Evolutionary conservation across 192 early-diverging fungal genomes (phyloP).

Genomic region (Blastocladiella britannica): DNA sequence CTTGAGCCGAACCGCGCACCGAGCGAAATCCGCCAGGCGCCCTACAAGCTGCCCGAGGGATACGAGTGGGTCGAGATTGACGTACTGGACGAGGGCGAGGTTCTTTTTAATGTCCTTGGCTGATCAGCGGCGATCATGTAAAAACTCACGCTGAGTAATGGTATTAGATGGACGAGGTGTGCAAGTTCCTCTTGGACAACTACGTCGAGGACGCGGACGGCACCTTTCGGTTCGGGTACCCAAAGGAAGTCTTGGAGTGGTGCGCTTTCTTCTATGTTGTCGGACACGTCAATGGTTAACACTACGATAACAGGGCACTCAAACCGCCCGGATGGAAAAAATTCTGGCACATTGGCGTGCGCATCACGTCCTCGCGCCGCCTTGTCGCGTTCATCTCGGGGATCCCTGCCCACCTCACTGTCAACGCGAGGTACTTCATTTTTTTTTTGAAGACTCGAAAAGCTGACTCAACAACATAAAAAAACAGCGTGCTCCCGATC

Average conservation of each 20-base stretch:
- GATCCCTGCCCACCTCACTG: conserved; percentile 61
- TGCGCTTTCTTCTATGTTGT: conserved; percentile 6
- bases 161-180: conserved; percentile 51
- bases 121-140: too few species aligned
- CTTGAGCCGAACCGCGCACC: conserved; percentile 54
- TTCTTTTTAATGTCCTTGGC: conserved; percentile 9
- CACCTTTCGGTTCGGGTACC: conserved; percentile 92
- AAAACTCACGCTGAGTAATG: not conserved
- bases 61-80: conserved; percentile 80
- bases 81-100: conserved; percentile 46
- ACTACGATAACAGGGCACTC: conserved; percentile 40
- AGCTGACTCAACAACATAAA: not conserved
- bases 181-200: conserved; percentile 69
- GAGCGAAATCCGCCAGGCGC: conserved; percentile 59
- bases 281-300: not conserved
- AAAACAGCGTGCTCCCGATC: conserved; percentile 28
- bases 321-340: conserved; percentile 78
- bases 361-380: conserved; percentile 51
- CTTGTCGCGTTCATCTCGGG: conserved; percentile 92
- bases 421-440: conserved; percentile 37
- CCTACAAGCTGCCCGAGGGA: conserved; percentile 64
- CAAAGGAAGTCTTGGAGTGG: conserved; percentile 81
- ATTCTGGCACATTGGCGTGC: conserved; percentile 82
- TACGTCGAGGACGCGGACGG: conserved; percentile 96
- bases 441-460: not conserved